Conservation (phyloP, 2,329 filamentous ascomycete genomes). For the Coniochaeta prunicola region DNA sequence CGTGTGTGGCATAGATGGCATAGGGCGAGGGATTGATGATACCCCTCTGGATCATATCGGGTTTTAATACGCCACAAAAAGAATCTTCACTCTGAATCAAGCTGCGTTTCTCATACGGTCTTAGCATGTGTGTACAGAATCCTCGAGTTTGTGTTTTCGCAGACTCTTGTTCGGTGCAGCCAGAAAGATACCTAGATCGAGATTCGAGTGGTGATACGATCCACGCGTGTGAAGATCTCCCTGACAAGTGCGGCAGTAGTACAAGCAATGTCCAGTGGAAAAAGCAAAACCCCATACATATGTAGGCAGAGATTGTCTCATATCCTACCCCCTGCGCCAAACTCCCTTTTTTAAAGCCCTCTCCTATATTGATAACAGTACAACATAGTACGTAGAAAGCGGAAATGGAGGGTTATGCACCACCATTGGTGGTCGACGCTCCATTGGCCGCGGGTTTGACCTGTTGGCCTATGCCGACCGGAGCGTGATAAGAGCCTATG, state of each 20-base stretch:
- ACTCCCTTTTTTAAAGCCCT: not conserved
- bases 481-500: slow-evolving; percentile 56
- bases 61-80: not conserved
- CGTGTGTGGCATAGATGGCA: not conserved
- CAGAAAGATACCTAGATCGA: not conserved
- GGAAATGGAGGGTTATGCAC: not conserved
- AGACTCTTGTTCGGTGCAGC: no score
- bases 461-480: slow-evolving; percentile 37
- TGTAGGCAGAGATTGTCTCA: not conserved
- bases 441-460: slow-evolving; percentile 33
- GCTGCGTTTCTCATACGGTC: no score
- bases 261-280: not conserved
- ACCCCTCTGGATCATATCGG: not conserved
- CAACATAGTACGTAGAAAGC: not conserved
- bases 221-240: no score
- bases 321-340: not conserved
- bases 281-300: not conserved
- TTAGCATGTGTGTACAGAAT: no score
- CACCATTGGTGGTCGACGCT: not conserved
- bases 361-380: not conserved
- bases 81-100: slow-evolving; percentile 1
- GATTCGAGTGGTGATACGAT: not conserved
- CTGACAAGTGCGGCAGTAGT: no score
- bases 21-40: not conserved
- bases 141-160: no score